Conservation (phyloP, 768 basidiomycete genomes). For the Mycena crocata region DNA sequence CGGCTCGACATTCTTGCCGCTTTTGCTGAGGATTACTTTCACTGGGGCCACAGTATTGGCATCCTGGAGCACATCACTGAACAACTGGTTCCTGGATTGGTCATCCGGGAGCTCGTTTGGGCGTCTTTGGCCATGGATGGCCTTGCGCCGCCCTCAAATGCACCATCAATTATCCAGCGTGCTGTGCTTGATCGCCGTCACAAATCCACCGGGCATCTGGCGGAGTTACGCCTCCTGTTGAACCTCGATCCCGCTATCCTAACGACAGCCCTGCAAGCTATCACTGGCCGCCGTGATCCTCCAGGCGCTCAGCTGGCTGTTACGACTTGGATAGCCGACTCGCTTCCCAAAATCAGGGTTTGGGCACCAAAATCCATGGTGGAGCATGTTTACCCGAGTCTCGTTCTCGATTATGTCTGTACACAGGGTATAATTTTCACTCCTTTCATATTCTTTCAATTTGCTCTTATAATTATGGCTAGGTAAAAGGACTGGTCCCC, state of each 20-base stretch:
- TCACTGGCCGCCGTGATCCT: conserved; percentile 6
- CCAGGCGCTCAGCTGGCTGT: background rate
- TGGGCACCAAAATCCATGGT: conserved; percentile 16
- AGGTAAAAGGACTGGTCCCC: no score
- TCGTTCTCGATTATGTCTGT: conserved; percentile 15
- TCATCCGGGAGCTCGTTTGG: conserved; percentile 10
- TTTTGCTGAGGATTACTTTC: conserved; percentile 17
- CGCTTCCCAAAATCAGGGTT: background rate
- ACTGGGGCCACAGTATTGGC: conserved; percentile 19
- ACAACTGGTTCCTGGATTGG: conserved; percentile 12
- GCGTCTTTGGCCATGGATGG: background rate
- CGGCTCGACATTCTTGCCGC: conserved; percentile 15
- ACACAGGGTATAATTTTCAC: background rate
- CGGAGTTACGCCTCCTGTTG: conserved; percentile 9
- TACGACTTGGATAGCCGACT: background rate
- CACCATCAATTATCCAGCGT: conserved; percentile 1
- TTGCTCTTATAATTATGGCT: no score
- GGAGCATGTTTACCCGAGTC: conserved; percentile 4
- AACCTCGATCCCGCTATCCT: background rate
- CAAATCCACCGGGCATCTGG: conserved; percentile 15
- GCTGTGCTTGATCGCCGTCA: conserved; percentile 9
- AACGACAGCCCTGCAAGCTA: background rate
- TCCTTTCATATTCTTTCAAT: no score
- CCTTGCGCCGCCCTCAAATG: background rate
- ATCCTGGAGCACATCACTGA: conserved; percentile 19